Evolutionary conservation across 1,284 basidiomycete genomes (phyloP), one percentile per base, ranked within the genome.

Genomic region (Austropuccinia psidii): DNA sequence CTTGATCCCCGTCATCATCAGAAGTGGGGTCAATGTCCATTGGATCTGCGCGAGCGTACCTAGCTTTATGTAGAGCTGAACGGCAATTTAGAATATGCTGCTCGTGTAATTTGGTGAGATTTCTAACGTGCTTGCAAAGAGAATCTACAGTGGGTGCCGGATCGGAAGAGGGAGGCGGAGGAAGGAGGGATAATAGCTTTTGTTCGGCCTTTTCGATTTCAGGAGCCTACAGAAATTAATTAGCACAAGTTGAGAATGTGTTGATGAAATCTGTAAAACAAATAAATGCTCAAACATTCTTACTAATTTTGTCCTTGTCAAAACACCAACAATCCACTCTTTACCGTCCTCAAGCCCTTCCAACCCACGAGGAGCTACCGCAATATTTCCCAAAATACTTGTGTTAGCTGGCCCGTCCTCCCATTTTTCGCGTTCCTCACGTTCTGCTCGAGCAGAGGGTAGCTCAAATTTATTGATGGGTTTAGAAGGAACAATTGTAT

Each of bases 161-260:
- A 64, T 73, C 70, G n/a, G 9, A 55, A 11, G 31, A 15, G 1
- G 45, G 24, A 29, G 70, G 70, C 15, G 50, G 21, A 29, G 60
- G 60, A 65, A 73, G 60, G n/a, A 57, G 47, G 19, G 35, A 37
- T n/a, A 73, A 43, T 27, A 73, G 61, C n/a, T 73, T 61, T 43
- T 73, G 60, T 45, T 73, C 70, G 27, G 55, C 70, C 43, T 73
- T 73, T 31, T 73, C 70, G 41, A 73, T 64, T 33, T 73, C 70
- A 33, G 70, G 70, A 55, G 70, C 70, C 70, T 73, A 55, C 11
- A n/a, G 7, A 73, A 49, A 60, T 31, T n/a, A 19, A n/a, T 33
- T 37, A n/a, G n/a, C n/a, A n/a, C n/a, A n/a, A n/a, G n/a, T n/a
- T n/a, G n/a, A n/a, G n/a, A n/a, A n/a, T n/a, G n/a, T n/a, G n/a